Base-by-base conservation (phyloP, 1,284 basidiomycete species). In the Athelia psychrophila region DNA sequence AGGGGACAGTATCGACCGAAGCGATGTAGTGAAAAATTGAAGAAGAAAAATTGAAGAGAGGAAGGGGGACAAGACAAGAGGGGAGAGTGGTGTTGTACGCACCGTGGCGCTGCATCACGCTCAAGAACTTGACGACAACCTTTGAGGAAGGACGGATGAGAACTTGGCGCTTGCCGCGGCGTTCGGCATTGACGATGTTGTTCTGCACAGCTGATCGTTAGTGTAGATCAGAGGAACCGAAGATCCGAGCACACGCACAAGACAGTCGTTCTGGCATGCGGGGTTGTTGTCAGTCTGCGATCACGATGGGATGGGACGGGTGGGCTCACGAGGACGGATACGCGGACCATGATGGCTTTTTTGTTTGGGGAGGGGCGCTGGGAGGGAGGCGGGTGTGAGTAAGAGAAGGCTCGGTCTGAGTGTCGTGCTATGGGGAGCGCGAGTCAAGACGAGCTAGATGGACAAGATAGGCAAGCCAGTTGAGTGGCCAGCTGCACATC, bases 151-250 rank as follows among this genome's bases (percentile, higher is more conserved):
- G 95, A 53, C 95, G 87, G 74, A 98, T 84, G 62, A 98, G 86
- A 59, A 98, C 95, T 79, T 98, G 95, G 65, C 93, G 92, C 83
- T 98, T 98, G 70, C 95, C 95, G 69, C 93, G 91, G 71, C 93
- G 91, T 81, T 98, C 95, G 67, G 95, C 95, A 65, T 98, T 98
- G 86, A 95, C 91, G 63, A 97, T 96, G 84, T 92, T 95, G 85
- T 96, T 96, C 80, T 88, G 54, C 16, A n/a, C 12, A 51, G 18
- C 33, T 32, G 45, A 22, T 45, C 16, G n/a, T 44, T 22, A 30
- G 13, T 30, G 9, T 16, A n/a, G 16, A 6, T 42, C 8, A 5
- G 5, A 20, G 18, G 30, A 47, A 8, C 13, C 6, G 6, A 5
- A 30, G 5, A 30, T 13, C 27, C 27, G 47, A 10, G 44, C 20